phyloP scores from a whole-genome alignment of 83 land plant species.

The Isoetes engelmannii region DNA sequence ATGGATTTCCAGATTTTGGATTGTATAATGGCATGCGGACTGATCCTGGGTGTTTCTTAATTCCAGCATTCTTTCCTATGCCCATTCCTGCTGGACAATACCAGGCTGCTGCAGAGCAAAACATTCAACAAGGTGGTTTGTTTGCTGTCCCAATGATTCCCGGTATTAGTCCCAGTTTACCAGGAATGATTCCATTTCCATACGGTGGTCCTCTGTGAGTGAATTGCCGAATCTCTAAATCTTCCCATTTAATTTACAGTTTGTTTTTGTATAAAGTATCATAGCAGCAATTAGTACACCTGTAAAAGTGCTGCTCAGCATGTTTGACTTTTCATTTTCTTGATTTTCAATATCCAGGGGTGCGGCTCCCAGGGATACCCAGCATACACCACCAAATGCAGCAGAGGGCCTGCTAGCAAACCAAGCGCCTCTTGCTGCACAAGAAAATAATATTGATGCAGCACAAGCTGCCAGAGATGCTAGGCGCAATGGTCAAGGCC shows the following conservation, averaged over 20 bases:
- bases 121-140: slow-evolving; percentile 15
- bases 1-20: too few relatives aligned
- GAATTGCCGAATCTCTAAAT: not conserved
- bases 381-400: not conserved
- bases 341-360: not conserved
- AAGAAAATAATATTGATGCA: not conserved
- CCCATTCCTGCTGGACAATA: too few relatives aligned
- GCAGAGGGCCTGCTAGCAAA: not conserved
- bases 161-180: slow-evolving; percentile 3
- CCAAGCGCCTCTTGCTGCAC: not conserved
- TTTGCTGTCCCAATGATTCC: slow-evolving; percentile 26
- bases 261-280: not conserved
- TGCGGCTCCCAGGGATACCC: slow-evolving; percentile 2
- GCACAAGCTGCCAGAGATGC: not conserved
- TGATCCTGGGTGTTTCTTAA: too few relatives aligned
- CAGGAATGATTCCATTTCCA: slow-evolving; percentile 17
- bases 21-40: too few relatives aligned
- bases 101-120: too few relatives aligned
- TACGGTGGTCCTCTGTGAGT: slow-evolving; percentile 19
- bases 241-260: not conserved
- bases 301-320: too few relatives aligned
- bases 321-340: not conserved
- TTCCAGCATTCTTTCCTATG: too few relatives aligned
- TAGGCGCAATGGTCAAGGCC: not conserved
- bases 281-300: not conserved